phyloP scores from a whole-genome alignment of 2,329 filamentous ascomycete genomes.

The Paramyrothecium sp. region DNA sequence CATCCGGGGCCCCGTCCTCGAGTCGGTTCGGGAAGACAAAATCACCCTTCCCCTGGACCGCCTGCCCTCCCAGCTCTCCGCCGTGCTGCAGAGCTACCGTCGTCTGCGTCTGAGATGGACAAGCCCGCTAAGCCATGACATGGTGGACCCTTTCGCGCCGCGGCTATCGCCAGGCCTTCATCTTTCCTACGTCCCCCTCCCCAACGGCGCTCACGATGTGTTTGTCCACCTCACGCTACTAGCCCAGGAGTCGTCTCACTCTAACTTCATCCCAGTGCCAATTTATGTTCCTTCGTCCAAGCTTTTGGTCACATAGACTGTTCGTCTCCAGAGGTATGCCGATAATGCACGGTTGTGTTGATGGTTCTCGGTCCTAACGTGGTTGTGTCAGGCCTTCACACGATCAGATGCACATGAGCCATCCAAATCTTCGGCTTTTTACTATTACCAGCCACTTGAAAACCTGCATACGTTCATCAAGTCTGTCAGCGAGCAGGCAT shows the following conservation, averaged over 20 bases:
- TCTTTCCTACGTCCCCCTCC: conserved; percentile 66
- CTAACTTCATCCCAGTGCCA: conserved; percentile 30
- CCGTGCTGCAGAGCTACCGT: conserved; percentile 61
- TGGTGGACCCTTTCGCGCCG: conserved; percentile 70
- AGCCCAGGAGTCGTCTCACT: too few species aligned
- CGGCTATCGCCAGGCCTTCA: conserved; percentile 79
- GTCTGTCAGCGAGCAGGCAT: conserved; percentile 53
- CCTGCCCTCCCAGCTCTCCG: conserved; percentile 65
- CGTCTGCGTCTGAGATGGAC: conserved; percentile 81
- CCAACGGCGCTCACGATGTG: conserved; percentile 13
- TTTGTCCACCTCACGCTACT: conserved; percentile 9
- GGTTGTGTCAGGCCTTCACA: conserved; percentile 53
- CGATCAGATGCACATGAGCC: conserved; percentile 31
- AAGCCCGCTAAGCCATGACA: conserved; percentile 54
- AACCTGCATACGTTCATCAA: conserved; percentile 52
- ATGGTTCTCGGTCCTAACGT: too few species aligned
- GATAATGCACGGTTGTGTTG: too few species aligned
- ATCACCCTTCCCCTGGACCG: conserved; percentile 73
- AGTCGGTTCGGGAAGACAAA: conserved; percentile 74
- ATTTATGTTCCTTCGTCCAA: conserved; percentile 59
- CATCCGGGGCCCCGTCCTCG: conserved; percentile 55
- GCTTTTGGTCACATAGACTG: conserved; percentile 61
- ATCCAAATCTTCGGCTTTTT: conserved; percentile 54
- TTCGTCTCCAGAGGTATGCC: conserved; percentile 24
- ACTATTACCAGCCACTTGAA: conserved; percentile 69